Evolutionary conservation across 2,329 filamentous ascomycete species (phyloP), one percentile per base, ranked within the genome.

Genomic region (Gyromitra esculenta): DNA sequence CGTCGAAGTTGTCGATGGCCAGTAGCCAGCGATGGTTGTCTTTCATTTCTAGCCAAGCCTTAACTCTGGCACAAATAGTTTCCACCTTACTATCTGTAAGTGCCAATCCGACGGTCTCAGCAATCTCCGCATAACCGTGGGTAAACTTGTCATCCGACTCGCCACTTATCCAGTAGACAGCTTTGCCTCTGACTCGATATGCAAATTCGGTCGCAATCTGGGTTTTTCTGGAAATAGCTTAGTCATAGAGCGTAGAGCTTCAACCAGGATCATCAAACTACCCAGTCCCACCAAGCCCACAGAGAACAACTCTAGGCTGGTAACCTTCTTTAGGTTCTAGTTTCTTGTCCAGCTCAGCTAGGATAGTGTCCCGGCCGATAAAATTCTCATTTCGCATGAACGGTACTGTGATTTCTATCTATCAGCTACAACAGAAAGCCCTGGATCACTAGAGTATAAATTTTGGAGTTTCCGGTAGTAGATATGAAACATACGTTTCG

Each of bases 1-100:
- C 57, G 15, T 75, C 66, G 43, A 75, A 62, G 43, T 72, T 75
- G 31, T 71, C 66, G 41, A 75, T 63, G 21, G 71, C 71, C 45
- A 75, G 39, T 56, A 75, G 48, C 73, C 66, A 75, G 45, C 72
- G 45, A 54, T 67, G 56, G 4, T 57, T 75, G 48, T 31, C 45
- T 50, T 11, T 41, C 9, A 56, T 64, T 31, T 72, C 73, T 18
- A 75, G 37, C 73, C 73, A 75, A 21, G 48, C 15, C 18, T 72
- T 75, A 35, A 71, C 73, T 50, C 39, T 35, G 18, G 37, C 37
- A 35, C 56, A 57, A 50, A 45, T 25, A 45, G 7, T 31, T 43
- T 69, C 56, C 25, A n/a, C 52, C 5, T 60, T 60, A 18, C 21
- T 9, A 41, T 57, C 43, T 13, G n/a, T 37, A 25, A 39, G 7